Conservation (phyloP, 2,329 filamentous ascomycete species). For the Fusarium heterosporum region DNA sequence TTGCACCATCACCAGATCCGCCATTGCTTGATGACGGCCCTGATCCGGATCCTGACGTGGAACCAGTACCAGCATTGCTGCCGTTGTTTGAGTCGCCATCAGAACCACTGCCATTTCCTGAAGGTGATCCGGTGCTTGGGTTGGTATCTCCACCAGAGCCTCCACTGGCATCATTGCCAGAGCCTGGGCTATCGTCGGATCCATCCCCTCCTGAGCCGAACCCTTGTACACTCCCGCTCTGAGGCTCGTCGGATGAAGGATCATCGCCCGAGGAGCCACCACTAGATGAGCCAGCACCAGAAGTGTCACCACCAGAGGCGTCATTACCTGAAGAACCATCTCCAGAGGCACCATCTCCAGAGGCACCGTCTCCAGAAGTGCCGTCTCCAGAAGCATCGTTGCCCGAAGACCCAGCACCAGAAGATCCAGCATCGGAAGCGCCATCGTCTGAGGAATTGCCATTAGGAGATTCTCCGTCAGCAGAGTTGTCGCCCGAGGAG, state of each 20-base stretch:
- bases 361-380: not conserved
- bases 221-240: slow-evolving; percentile 13
- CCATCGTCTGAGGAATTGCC: too few species aligned
- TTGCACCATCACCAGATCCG: not conserved
- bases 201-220: not conserved
- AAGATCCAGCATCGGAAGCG: not conserved
- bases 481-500: not conserved
- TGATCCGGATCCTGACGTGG: not conserved
- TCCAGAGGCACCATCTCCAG: not conserved
- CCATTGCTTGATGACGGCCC: not conserved
- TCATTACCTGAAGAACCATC: not conserved
- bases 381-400: not conserved
- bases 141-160: not conserved
- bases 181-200: not conserved
- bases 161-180: not conserved
- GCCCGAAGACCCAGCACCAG: not conserved
- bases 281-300: too few species aligned
- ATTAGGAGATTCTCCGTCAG: not conserved
- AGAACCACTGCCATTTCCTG: not conserved
- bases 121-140: not conserved
- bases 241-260: not conserved
- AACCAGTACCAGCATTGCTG: not conserved
- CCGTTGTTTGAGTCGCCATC: not conserved
- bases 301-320: too few species aligned
- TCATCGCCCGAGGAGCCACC: too few species aligned